Conservation (phyloP, 2,329 filamentous ascomycete genomes). For the Aureobasidium sp. region DNA sequence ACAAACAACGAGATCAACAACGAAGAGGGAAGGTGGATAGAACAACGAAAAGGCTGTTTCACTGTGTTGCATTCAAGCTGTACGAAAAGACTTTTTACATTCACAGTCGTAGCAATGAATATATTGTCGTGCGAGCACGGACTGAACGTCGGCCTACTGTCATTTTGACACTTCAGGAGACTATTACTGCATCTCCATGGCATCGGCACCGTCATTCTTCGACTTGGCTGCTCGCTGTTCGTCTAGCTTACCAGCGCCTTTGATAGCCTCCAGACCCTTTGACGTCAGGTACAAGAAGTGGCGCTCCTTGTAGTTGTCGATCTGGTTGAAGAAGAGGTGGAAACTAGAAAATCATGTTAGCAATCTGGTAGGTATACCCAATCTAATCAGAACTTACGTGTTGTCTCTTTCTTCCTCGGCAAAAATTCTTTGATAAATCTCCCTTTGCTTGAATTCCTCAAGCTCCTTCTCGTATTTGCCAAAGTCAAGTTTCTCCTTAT, state of each 20-base stretch:
- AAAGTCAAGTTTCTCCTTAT: slow-evolving; percentile 67
- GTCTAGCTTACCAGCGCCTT: slow-evolving; percentile 2
- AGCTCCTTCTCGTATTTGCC: slow-evolving; percentile 68
- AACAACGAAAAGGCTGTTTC: background rate
- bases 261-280: slow-evolving; percentile 38
- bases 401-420: slow-evolving; percentile 80
- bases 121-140: background rate
- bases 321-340: slow-evolving; percentile 41
- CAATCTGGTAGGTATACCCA: background rate
- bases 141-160: background rate
- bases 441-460: slow-evolving; percentile 77
- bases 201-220: slow-evolving; percentile 1
- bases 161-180: background rate
- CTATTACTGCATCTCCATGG: background rate
- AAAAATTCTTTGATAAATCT: slow-evolving; percentile 91
- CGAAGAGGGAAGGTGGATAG: background rate
- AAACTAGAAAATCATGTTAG: slow-evolving; percentile 23
- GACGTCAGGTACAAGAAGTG: slow-evolving; percentile 43
- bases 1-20: background rate
- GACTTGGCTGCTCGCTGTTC: background rate
- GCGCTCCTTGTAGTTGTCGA: slow-evolving; percentile 42
- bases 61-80: background rate
- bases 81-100: background rate
- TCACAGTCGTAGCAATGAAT: background rate
- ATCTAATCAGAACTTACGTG: slow-evolving; percentile 51